Evolutionary conservation across 2,329 filamentous ascomycete species (phyloP).

Genomic region (Epichloe sibirici): DNA sequence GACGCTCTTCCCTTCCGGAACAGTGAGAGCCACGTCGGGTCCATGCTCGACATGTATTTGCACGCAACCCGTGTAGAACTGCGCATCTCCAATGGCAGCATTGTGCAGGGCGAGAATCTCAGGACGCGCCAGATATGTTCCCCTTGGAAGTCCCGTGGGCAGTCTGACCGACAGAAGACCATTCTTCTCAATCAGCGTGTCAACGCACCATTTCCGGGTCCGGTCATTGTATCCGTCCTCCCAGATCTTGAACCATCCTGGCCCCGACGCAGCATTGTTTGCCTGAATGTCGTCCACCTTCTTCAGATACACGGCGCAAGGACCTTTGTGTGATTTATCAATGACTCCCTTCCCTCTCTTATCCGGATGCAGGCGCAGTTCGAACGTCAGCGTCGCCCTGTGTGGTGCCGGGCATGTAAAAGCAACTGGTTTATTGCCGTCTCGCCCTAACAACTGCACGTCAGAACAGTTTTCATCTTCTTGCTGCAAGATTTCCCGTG

Average conservation of each 20-base stretch:
- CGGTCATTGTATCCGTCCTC: slow-evolving; percentile 50
- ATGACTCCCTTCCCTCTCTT: slow-evolving; percentile 41
- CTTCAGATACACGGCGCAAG: slow-evolving; percentile 65
- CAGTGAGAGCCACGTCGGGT: slow-evolving; percentile 31
- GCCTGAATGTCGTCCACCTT: slow-evolving; percentile 44
- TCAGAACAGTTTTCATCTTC: background rate
- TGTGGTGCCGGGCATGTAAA: slow-evolving; percentile 37
- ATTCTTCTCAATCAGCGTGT: slow-evolving; percentile 52
- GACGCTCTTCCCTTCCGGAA: slow-evolving; percentile 22
- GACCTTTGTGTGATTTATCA: slow-evolving; percentile 51
- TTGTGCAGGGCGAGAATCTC: slow-evolving; percentile 60
- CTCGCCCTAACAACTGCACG: slow-evolving; percentile 22
- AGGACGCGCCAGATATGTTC: slow-evolving; percentile 59
- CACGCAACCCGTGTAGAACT: slow-evolving; percentile 62
- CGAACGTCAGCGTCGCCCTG: slow-evolving; percentile 49
- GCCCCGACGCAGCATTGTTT: slow-evolving; percentile 39
- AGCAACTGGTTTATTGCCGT: slow-evolving; percentile 31
- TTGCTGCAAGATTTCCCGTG: background rate
- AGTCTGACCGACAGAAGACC: slow-evolving; percentile 52
- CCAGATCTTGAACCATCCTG: slow-evolving; percentile 71
- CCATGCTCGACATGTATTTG: slow-evolving; percentile 50
- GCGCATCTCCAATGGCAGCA: slow-evolving; percentile 46
- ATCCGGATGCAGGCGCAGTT: slow-evolving; percentile 51
- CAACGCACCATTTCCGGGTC: slow-evolving; percentile 53
- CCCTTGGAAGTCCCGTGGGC: slow-evolving; percentile 46